Base-by-base conservation (phyloP, 2,329 filamentous ascomycete species). In the Trichoderma sp. region DNA sequence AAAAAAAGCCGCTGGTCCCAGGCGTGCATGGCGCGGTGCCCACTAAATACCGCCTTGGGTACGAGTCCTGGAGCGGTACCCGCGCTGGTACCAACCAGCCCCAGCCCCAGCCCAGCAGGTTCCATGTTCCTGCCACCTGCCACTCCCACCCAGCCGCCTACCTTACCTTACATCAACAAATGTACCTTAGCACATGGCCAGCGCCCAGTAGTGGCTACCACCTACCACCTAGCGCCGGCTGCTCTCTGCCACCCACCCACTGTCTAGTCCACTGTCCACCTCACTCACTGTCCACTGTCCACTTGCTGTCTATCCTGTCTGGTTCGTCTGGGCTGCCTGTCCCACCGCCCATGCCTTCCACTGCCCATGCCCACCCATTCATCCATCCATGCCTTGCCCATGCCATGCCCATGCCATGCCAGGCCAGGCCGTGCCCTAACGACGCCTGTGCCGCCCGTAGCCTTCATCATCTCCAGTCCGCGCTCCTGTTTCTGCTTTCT, bases 401-500 rank as follows among this genome's bases (percentile, higher is more conserved):
- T 60, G 34, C 34, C 34, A 14, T 39, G 34, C 34, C 34, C 30
- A 34, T 10, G 30, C 30, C 30, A 34, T 3, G 28, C 30, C 30
- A 34, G 9, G 30, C 30, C 34, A 39, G 34, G 34, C 34, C 34
- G 14, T 39, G 63, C 63, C 63, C 59, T 56, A 45, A 51, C 52
- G 51, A 59, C 48, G 44, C 45, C 61, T 65, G 59, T 63, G 64
- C 64, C 64, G 64, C 64, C 64, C 64, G 26, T 66, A 63, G 44
- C 64, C 64, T 66, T 66, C 52, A 60, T 50, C 57, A 43, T 50
- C 48, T 56, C 47, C 19, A 47, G 54, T 48, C 50, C 48, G 57
- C 51, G 50, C 58, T 65, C 63, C 21, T 61, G 34, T 39, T 39
- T 39, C 34, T 39, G 34, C 34, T 39, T 39, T 39, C 34, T 39